Conservation (phyloP, 1,284 basidiomycete species). For the Apiotrichum gamsii region DNA sequence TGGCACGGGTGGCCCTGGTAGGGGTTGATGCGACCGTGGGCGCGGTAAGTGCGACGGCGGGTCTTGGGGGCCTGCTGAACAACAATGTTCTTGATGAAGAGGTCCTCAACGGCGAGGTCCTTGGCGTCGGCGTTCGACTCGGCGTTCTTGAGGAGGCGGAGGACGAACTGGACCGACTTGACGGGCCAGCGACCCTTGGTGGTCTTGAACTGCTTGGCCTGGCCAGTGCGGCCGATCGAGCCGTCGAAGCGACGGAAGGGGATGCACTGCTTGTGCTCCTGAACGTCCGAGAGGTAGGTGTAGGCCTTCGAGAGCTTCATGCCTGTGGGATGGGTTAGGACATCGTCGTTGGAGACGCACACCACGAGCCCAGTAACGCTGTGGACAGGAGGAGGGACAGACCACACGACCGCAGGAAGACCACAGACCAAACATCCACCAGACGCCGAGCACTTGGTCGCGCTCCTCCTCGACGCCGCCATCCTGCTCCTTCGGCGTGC, state of each 20-base stretch:
- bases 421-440: too few relatives aligned
- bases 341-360: too few relatives aligned
- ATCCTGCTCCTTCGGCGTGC: too few relatives aligned
- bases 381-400: too few relatives aligned
- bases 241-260: conserved; percentile 97
- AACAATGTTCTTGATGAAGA: conserved; percentile 92
- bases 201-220: conserved; percentile 95
- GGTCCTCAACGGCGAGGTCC: conserved; percentile 86
- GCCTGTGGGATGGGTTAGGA: conserved; percentile 52
- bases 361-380: too few relatives aligned
- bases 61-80: conserved; percentile 99
- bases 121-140: conserved; percentile 99
- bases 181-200: conserved; percentile 99
- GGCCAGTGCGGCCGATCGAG: conserved; percentile 92
- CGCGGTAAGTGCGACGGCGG: conserved; percentile 98
- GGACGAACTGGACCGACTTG: conserved; percentile 96
- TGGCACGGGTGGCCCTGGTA: conserved; percentile 91
- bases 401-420: too few relatives aligned
- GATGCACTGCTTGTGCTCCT: conserved; percentile 94
- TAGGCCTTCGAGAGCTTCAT: conserved; percentile 94
- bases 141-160: conserved; percentile 94
- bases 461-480: too few relatives aligned
- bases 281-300: conserved; percentile 86
- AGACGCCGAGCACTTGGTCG: too few relatives aligned
- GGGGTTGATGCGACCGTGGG: conserved; percentile 89